Conservation (phyloP, 768 basidiomycete species). For the Clavulina sp. region DNA sequence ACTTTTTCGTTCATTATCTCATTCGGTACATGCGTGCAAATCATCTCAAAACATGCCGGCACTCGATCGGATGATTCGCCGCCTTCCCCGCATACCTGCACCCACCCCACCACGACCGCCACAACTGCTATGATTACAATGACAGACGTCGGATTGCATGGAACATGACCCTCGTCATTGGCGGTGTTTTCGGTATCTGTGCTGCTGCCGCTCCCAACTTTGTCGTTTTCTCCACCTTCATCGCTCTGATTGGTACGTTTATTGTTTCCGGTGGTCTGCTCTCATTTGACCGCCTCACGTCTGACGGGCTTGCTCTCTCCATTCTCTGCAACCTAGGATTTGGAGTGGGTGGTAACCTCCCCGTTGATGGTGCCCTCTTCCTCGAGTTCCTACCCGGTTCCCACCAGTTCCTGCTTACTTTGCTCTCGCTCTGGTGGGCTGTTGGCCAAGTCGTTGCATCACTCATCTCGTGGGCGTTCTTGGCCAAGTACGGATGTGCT, state of each 20-base stretch:
- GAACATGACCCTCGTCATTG: slow-evolving; percentile 51
- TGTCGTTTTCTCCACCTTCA: slow-evolving; percentile 29
- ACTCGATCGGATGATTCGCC: too few species aligned
- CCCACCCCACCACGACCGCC: too few species aligned
- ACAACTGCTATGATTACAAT: neutral
- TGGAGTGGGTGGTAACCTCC: slow-evolving; percentile 56
- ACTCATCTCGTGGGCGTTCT: neutral
- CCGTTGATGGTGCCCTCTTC: slow-evolving; percentile 62
- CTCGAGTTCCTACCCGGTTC: slow-evolving; percentile 55
- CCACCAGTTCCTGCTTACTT: slow-evolving; percentile 58
- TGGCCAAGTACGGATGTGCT: neutral
- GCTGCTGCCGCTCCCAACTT: slow-evolving; percentile 45
- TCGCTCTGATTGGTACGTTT: too few species aligned
- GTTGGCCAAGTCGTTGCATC: too few species aligned
- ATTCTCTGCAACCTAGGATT: slow-evolving; percentile 34
- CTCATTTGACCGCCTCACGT: slow-evolving; percentile 8
- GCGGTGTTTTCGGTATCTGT: slow-evolving; percentile 45
- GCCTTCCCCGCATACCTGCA: too few species aligned
- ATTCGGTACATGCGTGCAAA: too few species aligned
- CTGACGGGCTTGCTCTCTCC: neutral
- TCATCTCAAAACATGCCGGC: too few species aligned
- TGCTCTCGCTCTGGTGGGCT: slow-evolving; percentile 71
- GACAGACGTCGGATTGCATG: slow-evolving; percentile 34
- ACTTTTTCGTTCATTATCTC: too few species aligned
- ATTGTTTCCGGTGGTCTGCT: slow-evolving; percentile 9